A percentile compares a stretch with the other conserved stretches of the same genome.
These are phyloP conservation scores for Globisporangium echinulatum DNA, from an alignment of 352 stramenopile species.

Conservation along the genomic window DNA sequence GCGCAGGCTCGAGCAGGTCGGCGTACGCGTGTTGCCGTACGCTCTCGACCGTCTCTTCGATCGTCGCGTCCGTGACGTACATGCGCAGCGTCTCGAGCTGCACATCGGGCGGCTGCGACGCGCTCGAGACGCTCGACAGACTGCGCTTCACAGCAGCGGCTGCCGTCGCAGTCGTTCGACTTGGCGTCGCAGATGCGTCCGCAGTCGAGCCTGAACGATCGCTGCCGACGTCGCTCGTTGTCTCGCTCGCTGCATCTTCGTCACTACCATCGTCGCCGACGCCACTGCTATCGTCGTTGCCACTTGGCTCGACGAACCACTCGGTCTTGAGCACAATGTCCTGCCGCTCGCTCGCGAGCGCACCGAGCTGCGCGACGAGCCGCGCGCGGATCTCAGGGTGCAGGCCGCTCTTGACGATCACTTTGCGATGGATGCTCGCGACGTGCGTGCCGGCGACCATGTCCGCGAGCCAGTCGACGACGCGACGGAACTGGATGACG, in stretches of 20 bases:
- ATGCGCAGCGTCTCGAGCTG: conserved; percentile 58
- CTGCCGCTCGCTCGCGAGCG: conserved; percentile 47
- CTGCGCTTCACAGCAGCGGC: conserved; percentile 1
- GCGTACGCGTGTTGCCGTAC: conserved; percentile 19
- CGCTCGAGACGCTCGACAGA: conserved; percentile 2
- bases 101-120: conserved; percentile 7
- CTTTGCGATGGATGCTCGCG: conserved; percentile 45
- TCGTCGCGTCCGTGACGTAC: conserved; percentile 41
- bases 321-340: conserved; percentile 65
- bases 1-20: conserved; percentile 25
- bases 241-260: conserved; percentile 1
- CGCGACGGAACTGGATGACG: conserved; percentile 55
- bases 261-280: conserved; percentile 14
- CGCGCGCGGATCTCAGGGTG: conserved; percentile 71
- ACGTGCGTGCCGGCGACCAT: conserved; percentile 54
- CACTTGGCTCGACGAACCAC: conserved; percentile 47
- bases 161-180: background rate
- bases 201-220: background rate
- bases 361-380: conserved; percentile 50
- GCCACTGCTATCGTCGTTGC: conserved; percentile 16
- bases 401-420: conserved; percentile 66
- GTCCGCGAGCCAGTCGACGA: conserved; percentile 65
- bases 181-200: too few species aligned
- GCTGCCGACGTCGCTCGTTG: background rate
- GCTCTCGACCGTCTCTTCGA: conserved; percentile 15